phyloP scores from a whole-genome alignment of 2,329 filamentous ascomycete species.

The Sporothrix phasma region DNA sequence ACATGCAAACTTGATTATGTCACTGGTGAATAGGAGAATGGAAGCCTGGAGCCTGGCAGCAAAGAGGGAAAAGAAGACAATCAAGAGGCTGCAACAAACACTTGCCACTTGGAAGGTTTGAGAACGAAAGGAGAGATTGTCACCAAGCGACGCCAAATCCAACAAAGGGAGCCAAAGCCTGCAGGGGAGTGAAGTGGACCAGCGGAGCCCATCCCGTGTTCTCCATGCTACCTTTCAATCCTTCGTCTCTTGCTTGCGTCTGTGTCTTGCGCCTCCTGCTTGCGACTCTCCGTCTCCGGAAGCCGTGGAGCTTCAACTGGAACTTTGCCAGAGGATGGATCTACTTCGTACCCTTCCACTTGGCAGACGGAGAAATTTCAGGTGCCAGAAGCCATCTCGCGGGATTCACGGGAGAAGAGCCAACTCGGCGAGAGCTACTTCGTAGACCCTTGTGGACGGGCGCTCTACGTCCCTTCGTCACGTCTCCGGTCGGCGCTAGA shows the following conservation, averaged over 20 bases:
- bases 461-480: constrained; percentile 8
- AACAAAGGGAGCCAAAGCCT: background rate
- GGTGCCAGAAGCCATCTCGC: too few species aligned
- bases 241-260: background rate
- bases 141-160: background rate
- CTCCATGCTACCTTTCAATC: background rate
- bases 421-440: too few species aligned
- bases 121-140: background rate
- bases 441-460: background rate
- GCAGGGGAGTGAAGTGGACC: background rate
- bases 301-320: too few species aligned
- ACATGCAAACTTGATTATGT: too few species aligned
- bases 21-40: too few species aligned
- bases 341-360: too few species aligned
- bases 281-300: background rate
- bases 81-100: background rate
- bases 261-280: background rate
- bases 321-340: too few species aligned
- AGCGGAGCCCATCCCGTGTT: background rate
- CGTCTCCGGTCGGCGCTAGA: constrained; percentile 2
- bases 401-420: too few species aligned
- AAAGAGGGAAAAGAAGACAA: background rate
- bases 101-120: too few species aligned
- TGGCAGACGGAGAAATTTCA: too few species aligned
- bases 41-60: background rate